Evolutionary conservation across 768 basidiomycete species (phyloP).

Genomic region (Lentinula lateritia): DNA sequence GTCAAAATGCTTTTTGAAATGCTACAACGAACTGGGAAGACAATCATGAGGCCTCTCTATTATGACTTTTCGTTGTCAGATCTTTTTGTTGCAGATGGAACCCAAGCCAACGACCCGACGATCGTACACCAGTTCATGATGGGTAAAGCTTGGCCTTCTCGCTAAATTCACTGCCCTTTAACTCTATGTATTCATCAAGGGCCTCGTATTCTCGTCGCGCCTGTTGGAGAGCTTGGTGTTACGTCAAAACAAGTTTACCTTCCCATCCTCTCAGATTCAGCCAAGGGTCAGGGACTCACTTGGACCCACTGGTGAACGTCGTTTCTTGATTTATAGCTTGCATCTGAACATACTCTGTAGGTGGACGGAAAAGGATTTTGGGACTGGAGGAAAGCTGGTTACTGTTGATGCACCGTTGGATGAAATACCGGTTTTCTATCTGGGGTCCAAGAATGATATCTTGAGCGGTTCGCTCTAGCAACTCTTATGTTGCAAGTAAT

Average conservation of each 20-base stretch:
- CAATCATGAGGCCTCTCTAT: constrained; percentile 27
- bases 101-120: constrained; percentile 20
- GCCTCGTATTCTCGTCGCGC: constrained; percentile 24
- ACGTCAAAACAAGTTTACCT: constrained; percentile 23
- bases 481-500: too few species aligned
- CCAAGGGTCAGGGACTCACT: neutral
- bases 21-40: constrained; percentile 24
- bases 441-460: constrained; percentile 24
- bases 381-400: constrained; percentile 20
- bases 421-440: constrained; percentile 29
- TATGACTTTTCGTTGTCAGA: constrained; percentile 27
- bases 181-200: constrained; percentile 12
- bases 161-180: neutral
- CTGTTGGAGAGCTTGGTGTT: constrained; percentile 23
- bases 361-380: constrained; percentile 27
- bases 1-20: constrained; percentile 24
- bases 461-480: constrained; percentile 13
- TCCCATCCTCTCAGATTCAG: neutral
- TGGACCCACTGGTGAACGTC: constrained; percentile 16
- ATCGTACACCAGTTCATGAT: constrained; percentile 30
- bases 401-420: constrained; percentile 24
- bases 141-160: constrained; percentile 14
- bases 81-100: constrained; percentile 20
- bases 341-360: constrained; percentile 9
- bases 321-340: neutral